These are phyloP conservation scores for Phylloporus rhodoxanthus DNA, from an alignment of 768 basidiomycete species.

Conservation along the genomic window DNA sequence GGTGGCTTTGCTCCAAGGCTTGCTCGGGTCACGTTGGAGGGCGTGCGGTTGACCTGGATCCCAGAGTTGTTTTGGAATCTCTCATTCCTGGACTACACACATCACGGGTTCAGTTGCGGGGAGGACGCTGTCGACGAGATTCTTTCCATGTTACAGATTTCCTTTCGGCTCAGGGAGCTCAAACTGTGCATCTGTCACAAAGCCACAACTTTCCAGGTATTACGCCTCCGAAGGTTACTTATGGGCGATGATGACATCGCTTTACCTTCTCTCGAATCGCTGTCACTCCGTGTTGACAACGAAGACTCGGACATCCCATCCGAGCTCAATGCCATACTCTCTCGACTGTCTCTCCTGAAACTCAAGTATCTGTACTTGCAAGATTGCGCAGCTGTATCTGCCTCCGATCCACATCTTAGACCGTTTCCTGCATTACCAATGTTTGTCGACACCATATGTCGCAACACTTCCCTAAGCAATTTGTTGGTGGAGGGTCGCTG, in stretches of 20 bases:
- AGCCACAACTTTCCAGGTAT: slow-evolving; percentile 12
- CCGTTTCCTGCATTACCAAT: slow-evolving; percentile 40
- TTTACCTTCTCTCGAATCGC: slow-evolving; percentile 41
- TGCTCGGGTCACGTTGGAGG: slow-evolving; percentile 51
- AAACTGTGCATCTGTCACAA: slow-evolving; percentile 49
- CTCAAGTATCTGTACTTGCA: slow-evolving; percentile 45
- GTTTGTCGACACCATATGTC: slow-evolving; percentile 6
- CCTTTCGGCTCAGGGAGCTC: slow-evolving; percentile 47
- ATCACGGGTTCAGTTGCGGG: slow-evolving; percentile 61
- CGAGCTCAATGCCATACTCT: slow-evolving; percentile 49
- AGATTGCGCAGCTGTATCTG: slow-evolving; percentile 19
- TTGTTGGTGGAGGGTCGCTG: slow-evolving; percentile 27
- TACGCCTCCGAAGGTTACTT: slow-evolving; percentile 12
- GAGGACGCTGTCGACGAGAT: slow-evolving; percentile 54
- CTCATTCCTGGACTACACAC: slow-evolving; percentile 62
- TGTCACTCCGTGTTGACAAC: slow-evolving; percentile 48
- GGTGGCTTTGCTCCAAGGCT: slow-evolving; percentile 55
- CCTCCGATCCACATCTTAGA: not conserved
- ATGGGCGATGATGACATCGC: slow-evolving; percentile 30
- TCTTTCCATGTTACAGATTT: slow-evolving; percentile 51
- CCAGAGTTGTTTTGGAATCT: slow-evolving; percentile 59
- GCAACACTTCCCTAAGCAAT: slow-evolving; percentile 6
- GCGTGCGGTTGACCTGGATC: slow-evolving; percentile 57
- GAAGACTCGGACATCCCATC: slow-evolving; percentile 59
- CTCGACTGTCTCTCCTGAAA: slow-evolving; percentile 44